Evolutionary conservation across 2,329 filamentous ascomycete genomes (phyloP).

Genomic region (Fusarium verrucosum): DNA sequence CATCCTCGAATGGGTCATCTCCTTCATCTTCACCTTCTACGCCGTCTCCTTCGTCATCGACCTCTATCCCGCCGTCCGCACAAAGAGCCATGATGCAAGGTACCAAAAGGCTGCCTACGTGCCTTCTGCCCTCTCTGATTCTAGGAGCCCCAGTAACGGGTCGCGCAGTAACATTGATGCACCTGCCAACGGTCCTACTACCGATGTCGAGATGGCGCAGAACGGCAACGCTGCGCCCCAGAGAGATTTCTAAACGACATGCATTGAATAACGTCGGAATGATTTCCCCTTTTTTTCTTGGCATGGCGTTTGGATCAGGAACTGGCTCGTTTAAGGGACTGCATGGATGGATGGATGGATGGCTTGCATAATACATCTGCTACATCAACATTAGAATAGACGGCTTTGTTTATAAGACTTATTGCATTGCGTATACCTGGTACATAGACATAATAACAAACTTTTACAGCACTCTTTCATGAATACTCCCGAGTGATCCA

Average conservation of each 20-base stretch:
- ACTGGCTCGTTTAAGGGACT: neutral
- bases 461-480: neutral
- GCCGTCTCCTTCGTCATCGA: conserved; percentile 88
- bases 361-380: neutral
- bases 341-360: no score
- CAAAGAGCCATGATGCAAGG: conserved; percentile 52
- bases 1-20: conserved; percentile 80
- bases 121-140: conserved; percentile 29
- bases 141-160: conserved; percentile 23
- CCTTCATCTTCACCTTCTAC: conserved; percentile 89
- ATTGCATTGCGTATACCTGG: neutral
- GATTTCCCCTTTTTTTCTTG: conserved; percentile 31
- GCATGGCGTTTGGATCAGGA: conserved; percentile 29
- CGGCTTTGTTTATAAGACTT: neutral
- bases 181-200: neutral
- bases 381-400: neutral
- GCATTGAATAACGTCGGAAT: conserved; percentile 26
- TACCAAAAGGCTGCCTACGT: conserved; percentile 43
- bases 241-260: conserved; percentile 19
- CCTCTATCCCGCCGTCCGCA: conserved; percentile 79
- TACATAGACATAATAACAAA: neutral
- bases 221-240: conserved; percentile 5
- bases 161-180: conserved; percentile 19
- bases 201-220: conserved; percentile 35
- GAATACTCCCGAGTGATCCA: no score